Evolutionary conservation across 148 eudicot genomes (phyloP).

Genomic region (Chenopodium suecicum): DNA sequence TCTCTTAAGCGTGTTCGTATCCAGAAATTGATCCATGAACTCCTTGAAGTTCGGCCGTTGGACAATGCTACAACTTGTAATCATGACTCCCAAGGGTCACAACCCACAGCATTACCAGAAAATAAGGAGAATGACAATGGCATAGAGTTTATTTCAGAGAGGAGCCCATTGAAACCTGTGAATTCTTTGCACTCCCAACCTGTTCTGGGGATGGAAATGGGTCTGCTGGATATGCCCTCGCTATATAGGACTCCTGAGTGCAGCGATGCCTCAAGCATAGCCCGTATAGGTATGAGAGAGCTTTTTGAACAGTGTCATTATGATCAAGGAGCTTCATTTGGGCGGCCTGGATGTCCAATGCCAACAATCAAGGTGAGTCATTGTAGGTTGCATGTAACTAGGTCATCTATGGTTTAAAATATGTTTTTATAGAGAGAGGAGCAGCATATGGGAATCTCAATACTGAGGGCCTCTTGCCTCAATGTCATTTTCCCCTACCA

Average conservation of each 20-base stretch:
- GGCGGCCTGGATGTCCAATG: conserved; percentile 35
- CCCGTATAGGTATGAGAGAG: conserved; percentile 41
- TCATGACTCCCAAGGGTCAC: conserved; percentile 18
- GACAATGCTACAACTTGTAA: conserved; percentile 36
- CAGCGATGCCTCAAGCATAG: conserved; percentile 34
- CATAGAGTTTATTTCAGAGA: conserved; percentile 41
- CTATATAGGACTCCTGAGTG: conserved; percentile 37
- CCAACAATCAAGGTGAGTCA: conserved; percentile 50
- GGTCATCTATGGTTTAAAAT: not conserved
- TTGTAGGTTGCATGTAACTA: conserved; percentile 3
- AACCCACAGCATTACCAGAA: conserved; percentile 24
- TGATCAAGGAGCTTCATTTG: conserved; percentile 41
- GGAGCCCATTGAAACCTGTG: conserved; percentile 40
- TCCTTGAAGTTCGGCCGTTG: conserved; percentile 45
- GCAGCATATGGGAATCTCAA: not conserved
- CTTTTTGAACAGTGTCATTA: conserved; percentile 43
- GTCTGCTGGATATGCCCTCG: conserved; percentile 39
- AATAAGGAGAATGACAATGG: conserved; percentile 38
- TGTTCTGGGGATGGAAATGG: conserved; percentile 51
- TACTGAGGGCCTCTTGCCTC: not conserved
- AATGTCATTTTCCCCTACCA: not conserved
- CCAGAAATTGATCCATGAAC: conserved; percentile 62
- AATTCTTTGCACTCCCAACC: conserved; percentile 36
- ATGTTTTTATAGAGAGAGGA: not conserved
- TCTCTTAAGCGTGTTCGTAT: conserved; percentile 75